These are phyloP conservation scores for Drechslera avenae DNA, from an alignment of 2,329 filamentous ascomycete genomes.

Conservation along the genomic window DNA sequence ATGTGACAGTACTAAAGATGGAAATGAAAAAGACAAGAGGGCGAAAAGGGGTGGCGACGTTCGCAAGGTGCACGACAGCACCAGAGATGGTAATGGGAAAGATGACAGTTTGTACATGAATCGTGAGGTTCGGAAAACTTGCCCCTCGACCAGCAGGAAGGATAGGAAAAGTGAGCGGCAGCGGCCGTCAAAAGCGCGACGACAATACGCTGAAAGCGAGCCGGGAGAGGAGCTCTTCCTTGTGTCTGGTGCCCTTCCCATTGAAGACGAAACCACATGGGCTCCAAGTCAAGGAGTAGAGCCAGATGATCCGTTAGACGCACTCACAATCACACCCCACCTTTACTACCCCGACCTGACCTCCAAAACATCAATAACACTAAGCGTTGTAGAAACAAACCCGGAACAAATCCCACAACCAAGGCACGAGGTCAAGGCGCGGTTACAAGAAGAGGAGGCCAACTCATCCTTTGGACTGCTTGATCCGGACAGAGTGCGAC, in stretches of 20 bases:
- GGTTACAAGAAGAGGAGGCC: constrained; percentile 23
- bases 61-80: too few relatives aligned
- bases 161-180: neutral
- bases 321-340: neutral
- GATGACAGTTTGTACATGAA: neutral
- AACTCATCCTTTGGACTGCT: constrained; percentile 9
- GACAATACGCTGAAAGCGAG: neutral
- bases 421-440: constrained; percentile 18
- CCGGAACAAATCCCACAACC: constrained; percentile 10
- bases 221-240: neutral
- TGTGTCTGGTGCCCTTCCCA: constrained; percentile 5
- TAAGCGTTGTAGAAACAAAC: constrained; percentile 6
- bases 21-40: neutral
- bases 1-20: too few relatives aligned
- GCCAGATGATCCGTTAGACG: constrained; percentile 1
- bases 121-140: neutral
- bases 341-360: neutral
- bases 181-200: neutral
- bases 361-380: neutral
- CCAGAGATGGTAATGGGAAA: too few relatives aligned
- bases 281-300: neutral
- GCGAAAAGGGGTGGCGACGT: too few relatives aligned
- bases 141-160: neutral
- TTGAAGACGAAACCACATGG: neutral
- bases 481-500: constrained; percentile 22